phyloP scores from a whole-genome alignment of 176 grass and related monocot species.

The Oryza meyeriana region DNA sequence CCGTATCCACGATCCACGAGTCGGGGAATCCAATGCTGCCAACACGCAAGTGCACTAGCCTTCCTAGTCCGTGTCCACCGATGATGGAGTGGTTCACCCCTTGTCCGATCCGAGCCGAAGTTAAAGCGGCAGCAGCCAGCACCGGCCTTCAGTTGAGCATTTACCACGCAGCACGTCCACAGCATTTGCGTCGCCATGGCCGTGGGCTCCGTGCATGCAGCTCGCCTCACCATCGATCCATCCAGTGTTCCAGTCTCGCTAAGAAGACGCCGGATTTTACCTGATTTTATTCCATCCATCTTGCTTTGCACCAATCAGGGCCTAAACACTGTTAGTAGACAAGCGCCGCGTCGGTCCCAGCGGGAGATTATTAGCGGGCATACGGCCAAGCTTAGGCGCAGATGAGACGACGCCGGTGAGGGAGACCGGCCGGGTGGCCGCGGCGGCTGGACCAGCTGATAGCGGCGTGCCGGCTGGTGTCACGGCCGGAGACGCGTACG shows the following conservation, averaged over 20 bases:
- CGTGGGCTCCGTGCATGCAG: not conserved
- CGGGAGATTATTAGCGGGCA: not conserved
- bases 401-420: not conserved
- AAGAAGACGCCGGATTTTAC: not conserved
- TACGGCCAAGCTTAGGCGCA: not conserved
- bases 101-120: not conserved
- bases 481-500: not conserved
- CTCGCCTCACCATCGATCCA: not conserved
- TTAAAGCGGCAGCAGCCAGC: not conserved
- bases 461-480: not conserved
- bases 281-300: not conserved
- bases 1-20: not conserved
- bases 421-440: not conserved
- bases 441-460: not conserved
- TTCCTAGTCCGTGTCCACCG: not conserved
- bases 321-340: not conserved
- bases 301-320: not conserved
- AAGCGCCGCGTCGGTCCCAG: not conserved
- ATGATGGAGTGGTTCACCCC: not conserved
- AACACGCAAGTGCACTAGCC: not conserved
- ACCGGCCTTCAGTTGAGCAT: not conserved
- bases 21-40: not conserved
- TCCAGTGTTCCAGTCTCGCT: not conserved
- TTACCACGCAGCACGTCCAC: not conserved
- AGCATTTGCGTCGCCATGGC: not conserved